Conservation (phyloP, 441 rosid species). For the Heliophila coronopifolia region DNA sequence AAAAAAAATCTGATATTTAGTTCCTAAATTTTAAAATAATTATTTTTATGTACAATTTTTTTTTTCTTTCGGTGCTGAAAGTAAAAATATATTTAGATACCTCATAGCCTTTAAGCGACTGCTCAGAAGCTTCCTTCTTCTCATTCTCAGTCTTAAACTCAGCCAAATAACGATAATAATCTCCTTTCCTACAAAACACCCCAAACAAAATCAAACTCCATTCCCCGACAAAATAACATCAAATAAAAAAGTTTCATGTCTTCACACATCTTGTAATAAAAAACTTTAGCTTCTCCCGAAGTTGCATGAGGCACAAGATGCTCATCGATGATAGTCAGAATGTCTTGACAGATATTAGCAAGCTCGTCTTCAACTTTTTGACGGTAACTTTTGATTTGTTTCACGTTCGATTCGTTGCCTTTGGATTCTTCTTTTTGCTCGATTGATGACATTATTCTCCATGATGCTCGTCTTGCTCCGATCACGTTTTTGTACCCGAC, state of each 20-base stretch:
- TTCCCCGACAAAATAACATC: not conserved
- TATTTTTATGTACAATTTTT: too few relatives aligned
- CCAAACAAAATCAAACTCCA: not conserved
- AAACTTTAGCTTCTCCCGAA: slow-evolving; percentile 68
- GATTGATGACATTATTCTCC: slow-evolving; percentile 73
- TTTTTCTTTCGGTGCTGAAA: not conserved
- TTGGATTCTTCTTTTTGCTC: slow-evolving; percentile 79
- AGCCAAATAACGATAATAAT: slow-evolving; percentile 68
- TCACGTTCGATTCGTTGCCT: slow-evolving; percentile 64
- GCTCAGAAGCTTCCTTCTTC: slow-evolving; percentile 69
- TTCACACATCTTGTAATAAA: slow-evolving; percentile 81
- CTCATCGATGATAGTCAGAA: slow-evolving; percentile 55
- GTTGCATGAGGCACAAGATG: slow-evolving; percentile 71
- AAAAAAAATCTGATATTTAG: too few relatives aligned
- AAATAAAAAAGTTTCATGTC: too few relatives aligned
- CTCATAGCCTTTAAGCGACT: slow-evolving; percentile 76
- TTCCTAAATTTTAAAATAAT: too few relatives aligned
- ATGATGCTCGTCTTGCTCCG: slow-evolving; percentile 80
- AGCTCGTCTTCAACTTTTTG: slow-evolving; percentile 74
- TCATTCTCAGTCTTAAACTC: slow-evolving; percentile 57
- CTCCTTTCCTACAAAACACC: slow-evolving; percentile 60
- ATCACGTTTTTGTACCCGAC: slow-evolving; percentile 88
- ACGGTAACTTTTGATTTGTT: slow-evolving; percentile 60
- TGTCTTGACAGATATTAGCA: slow-evolving; percentile 57
- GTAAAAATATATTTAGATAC: slow-evolving; percentile 19